Evolutionary conservation across 73 alveolate genomes (phyloP).

Genomic region (Blepharisma stoltei): DNA sequence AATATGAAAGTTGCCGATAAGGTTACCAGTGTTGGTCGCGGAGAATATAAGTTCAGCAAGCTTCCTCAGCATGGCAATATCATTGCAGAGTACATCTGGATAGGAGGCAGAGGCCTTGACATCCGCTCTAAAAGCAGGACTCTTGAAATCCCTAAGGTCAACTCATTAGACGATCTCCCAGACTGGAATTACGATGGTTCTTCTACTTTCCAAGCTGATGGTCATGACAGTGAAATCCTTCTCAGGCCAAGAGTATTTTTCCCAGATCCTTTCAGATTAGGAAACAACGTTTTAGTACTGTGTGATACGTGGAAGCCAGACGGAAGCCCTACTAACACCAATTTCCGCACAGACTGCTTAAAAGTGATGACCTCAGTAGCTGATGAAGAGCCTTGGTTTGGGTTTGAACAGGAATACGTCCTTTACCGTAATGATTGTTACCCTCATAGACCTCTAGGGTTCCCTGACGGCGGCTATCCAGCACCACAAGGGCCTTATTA

Average conservation of each 20-base stretch:
- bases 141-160: slow-evolving; percentile 33
- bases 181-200: slow-evolving; percentile 96
- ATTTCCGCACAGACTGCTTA: slow-evolving; percentile 66
- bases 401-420: slow-evolving; percentile 92
- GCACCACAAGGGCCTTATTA: slow-evolving; percentile 90
- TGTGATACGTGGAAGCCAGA: slow-evolving; percentile 82
- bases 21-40: no score
- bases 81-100: slow-evolving; percentile 79
- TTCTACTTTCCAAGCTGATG: slow-evolving; percentile 82
- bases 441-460: slow-evolving; percentile 42
- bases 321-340: slow-evolving; percentile 84
- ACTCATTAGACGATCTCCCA: slow-evolving; percentile 58
- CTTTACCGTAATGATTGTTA: slow-evolving; percentile 43
- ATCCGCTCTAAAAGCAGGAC: slow-evolving; percentile 72
- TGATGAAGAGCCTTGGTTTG: slow-evolving; percentile 87
- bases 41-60: no score
- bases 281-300: slow-evolving; percentile 73
- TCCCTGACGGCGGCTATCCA: slow-evolving; percentile 85
- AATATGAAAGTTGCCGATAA: no score
- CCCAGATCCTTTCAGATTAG: slow-evolving; percentile 87
- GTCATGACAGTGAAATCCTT: slow-evolving; percentile 82
- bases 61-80: slow-evolving; percentile 27
- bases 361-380: slow-evolving; percentile 54
- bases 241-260: slow-evolving; percentile 79
- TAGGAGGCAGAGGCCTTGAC: slow-evolving; percentile 74